phyloP scores from a whole-genome alignment of 2,329 filamentous ascomycete genomes.

The Thelonectria rubi region DNA sequence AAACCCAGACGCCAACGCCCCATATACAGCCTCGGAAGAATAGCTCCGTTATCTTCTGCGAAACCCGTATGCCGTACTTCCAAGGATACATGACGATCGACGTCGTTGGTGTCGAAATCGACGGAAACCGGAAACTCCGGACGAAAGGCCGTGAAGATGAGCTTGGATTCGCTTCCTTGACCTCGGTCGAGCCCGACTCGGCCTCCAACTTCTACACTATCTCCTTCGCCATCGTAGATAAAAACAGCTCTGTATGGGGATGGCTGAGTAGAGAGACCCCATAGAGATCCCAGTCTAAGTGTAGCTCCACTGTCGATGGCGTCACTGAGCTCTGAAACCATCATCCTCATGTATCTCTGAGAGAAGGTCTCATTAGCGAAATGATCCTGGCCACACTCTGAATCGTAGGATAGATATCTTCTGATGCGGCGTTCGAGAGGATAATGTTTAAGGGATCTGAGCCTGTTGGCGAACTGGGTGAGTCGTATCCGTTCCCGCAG shows the following conservation, averaged over 20 bases:
- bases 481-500: constrained; percentile 28
- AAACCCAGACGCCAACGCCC: constrained; percentile 21
- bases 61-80: constrained; percentile 16
- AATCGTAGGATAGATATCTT: neutral
- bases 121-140: constrained; percentile 19
- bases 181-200: too few species aligned
- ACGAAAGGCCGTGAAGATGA: constrained; percentile 35
- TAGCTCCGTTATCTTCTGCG: neutral
- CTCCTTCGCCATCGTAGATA: neutral
- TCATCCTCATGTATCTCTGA: constrained; percentile 28
- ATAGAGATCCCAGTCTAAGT: constrained; percentile 24
- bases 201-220: neutral
- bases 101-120: constrained; percentile 30
- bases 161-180: neutral
- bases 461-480: constrained; percentile 11
- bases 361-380: constrained; percentile 21
- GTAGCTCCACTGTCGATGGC: constrained; percentile 29
- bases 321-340: constrained; percentile 31
- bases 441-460: constrained; percentile 15
- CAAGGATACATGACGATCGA: constrained; percentile 38
- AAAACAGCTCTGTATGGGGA: constrained; percentile 29
- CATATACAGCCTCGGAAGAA: constrained; percentile 1
- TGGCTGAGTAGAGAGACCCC: constrained; percentile 7
- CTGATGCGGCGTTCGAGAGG: constrained; percentile 4
- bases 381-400: constrained; percentile 4